Conservation (phyloP, 2,329 filamentous ascomycete genomes). For the Epichloe sp. region DNA sequence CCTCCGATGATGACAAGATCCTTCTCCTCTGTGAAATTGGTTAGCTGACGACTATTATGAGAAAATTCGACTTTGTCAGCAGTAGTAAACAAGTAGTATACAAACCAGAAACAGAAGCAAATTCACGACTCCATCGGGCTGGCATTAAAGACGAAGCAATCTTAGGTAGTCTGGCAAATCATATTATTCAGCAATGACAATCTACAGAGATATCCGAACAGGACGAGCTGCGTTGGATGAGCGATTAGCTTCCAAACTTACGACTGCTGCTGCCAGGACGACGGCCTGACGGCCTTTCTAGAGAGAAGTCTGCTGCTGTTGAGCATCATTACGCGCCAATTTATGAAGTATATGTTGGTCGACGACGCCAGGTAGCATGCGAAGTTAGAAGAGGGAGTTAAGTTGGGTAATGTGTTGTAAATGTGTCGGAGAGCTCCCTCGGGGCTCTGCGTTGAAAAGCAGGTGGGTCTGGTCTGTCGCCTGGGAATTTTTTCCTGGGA, state of each 20-base stretch:
- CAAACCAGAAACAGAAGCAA: constrained; percentile 45
- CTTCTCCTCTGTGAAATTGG: constrained; percentile 60
- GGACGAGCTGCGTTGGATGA: not conserved
- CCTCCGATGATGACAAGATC: constrained; percentile 96
- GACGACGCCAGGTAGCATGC: constrained; percentile 12
- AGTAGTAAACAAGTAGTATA: constrained; percentile 8
- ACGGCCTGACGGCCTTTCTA: constrained; percentile 42
- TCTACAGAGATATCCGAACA: not conserved
- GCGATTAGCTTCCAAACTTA: constrained; percentile 21
- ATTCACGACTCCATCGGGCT: constrained; percentile 43
- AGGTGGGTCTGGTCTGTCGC: constrained; percentile 1
- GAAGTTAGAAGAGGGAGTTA: constrained; percentile 4
- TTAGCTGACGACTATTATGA: not conserved
- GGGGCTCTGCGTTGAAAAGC: not conserved
- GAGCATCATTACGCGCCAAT: constrained; percentile 37
- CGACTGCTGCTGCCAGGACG: constrained; percentile 38
- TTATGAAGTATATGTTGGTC: constrained; percentile 11
- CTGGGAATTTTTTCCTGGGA: constrained; percentile 1
- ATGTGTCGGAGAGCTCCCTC: constrained; percentile 8
- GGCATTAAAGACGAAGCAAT: constrained; percentile 26
- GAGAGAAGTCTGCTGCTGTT: constrained; percentile 48
- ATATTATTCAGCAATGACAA: not conserved
- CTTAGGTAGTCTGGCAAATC: constrained; percentile 31
- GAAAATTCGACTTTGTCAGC: not conserved
- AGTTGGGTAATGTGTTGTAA: not conserved